Base-by-base conservation (phyloP, 345 rosid species). In the Psidium friedrichsthalianum region DNA sequence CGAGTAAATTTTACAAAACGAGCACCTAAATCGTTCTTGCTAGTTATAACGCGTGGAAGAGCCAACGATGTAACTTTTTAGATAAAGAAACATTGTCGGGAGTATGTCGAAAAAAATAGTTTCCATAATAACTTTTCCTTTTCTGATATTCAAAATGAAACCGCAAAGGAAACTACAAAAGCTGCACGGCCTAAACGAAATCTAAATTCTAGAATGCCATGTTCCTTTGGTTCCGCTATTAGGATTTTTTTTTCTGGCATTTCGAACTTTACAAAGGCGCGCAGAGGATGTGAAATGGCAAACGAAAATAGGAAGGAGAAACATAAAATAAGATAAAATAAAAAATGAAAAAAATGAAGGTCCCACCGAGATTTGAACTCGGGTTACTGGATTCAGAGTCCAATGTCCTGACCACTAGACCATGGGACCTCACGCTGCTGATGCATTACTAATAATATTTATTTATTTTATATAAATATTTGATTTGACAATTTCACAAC, bases 361-460 rank as follows among this genome's bases (percentile, higher is more conserved):
- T 94, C 93, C 96, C 90, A 94, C 96, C 96, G 98, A 97, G 94
- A 95, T 85, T 95, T 95, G 99, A 97, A 95, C 96, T 95, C 96
- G 96, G 96, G 98, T 94, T 92, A 94, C 94, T 93, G 94, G 96
- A 97, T 96, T 94, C 98, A 94, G 92, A 94, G 96, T 94, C 96
- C 93, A 94, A 93, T 93, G 93, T 94, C 94, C 98, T 94, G 56
- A 95, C 98, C 97, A 90, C 98, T 91, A 94, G 98, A 95, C 94
- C 97, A 93, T 92, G 90, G 97, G 89, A 92, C 95, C 95, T 11
- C 5, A 11, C 13, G 52, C 3, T 16, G 22, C 8, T 29, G 44
- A 3, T 0, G 0, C 15, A 5, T 1, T 0, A 15, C 3, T 59
- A 6, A n/a, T n/a, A n/a, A n/a, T 11, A 11, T 51, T 27, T 27